phyloP scores from a whole-genome alignment of 1,284 basidiomycete genomes.

The Pseudozyma pruni region DNA sequence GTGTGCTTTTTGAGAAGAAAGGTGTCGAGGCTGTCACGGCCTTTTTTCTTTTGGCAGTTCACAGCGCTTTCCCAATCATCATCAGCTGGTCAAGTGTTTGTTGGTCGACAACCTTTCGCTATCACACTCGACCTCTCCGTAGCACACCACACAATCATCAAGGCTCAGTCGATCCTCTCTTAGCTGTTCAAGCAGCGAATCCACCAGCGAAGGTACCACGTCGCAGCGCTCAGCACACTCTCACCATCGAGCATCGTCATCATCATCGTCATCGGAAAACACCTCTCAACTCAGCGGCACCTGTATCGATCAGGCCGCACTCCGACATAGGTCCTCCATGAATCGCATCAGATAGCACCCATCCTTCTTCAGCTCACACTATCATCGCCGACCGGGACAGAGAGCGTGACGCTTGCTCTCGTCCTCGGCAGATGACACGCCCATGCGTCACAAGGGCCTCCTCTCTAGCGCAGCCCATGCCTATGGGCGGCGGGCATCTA shows the following conservation, averaged over 20 bases:
- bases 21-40: neutral
- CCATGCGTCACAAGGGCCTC: conserved; percentile 45
- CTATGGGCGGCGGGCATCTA: conserved; percentile 7
- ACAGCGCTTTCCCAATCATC: neutral
- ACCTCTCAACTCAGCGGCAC: neutral
- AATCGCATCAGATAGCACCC: conserved; percentile 17
- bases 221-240: neutral
- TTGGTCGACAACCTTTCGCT: too few species aligned
- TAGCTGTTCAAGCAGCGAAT: too few species aligned
- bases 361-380: conserved; percentile 1
- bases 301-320: conserved; percentile 7
- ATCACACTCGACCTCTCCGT: too few species aligned
- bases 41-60: neutral
- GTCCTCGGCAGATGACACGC: conserved; percentile 42
- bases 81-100: neutral
- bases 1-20: conserved; percentile 15
- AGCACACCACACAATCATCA: too few species aligned
- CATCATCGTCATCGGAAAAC: neutral
- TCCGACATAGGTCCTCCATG: conserved; percentile 12
- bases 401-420: conserved; percentile 28
- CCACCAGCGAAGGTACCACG: too few species aligned
- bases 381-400: conserved; percentile 21
- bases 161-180: too few species aligned
- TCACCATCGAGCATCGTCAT: too few species aligned
- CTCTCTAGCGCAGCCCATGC: conserved; percentile 33